A percentile compares a stretch with the other conserved stretches of the same genome.
Conservation (phyloP, 2,329 filamentous ascomycete species). For the Zymoseptoria tritici region DNA sequence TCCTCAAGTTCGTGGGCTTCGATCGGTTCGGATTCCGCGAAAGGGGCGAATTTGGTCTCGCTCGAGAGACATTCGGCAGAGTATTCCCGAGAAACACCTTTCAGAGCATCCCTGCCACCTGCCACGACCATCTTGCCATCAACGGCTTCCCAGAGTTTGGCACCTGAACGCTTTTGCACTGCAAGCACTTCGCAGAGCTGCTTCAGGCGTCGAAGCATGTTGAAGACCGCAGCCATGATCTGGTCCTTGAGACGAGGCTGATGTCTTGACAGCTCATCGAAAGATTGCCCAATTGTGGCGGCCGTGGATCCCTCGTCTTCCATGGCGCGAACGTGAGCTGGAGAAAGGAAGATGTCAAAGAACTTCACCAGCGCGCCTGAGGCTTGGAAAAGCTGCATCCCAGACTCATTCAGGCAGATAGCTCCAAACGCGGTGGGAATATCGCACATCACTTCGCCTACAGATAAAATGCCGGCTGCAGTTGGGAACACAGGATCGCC, state of each 20-base stretch:
- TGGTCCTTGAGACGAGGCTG: conserved; percentile 74
- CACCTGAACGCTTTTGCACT: conserved; percentile 62
- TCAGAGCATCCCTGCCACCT: conserved; percentile 29
- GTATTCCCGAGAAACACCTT: conserved; percentile 2
- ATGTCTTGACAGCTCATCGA: conserved; percentile 91
- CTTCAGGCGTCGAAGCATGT: conserved; percentile 78
- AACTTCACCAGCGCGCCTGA: conserved; percentile 79
- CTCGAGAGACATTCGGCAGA: conserved; percentile 6
- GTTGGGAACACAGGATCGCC: conserved; percentile 22
- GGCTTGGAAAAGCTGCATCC: conserved; percentile 77
- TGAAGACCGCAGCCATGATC: conserved; percentile 77
- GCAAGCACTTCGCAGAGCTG: conserved; percentile 66
- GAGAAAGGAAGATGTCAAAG: conserved; percentile 94
- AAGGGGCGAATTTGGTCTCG: not conserved
- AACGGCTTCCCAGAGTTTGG: conserved; percentile 58
- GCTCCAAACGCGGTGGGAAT: conserved; percentile 86
- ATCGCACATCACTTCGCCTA: conserved; percentile 77
- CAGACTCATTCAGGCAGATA: conserved; percentile 82
- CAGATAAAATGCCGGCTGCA: conserved; percentile 65
- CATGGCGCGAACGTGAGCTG: conserved; percentile 78
- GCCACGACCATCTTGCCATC: conserved; percentile 38
- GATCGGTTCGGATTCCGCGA: not conserved
- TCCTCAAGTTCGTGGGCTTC: conserved; percentile 38
- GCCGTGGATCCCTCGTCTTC: conserved; percentile 61
- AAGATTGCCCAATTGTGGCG: conserved; percentile 67